Conservation (phyloP, 352 stramenopile genomes). For the Globisporangium recalcitrans region DNA sequence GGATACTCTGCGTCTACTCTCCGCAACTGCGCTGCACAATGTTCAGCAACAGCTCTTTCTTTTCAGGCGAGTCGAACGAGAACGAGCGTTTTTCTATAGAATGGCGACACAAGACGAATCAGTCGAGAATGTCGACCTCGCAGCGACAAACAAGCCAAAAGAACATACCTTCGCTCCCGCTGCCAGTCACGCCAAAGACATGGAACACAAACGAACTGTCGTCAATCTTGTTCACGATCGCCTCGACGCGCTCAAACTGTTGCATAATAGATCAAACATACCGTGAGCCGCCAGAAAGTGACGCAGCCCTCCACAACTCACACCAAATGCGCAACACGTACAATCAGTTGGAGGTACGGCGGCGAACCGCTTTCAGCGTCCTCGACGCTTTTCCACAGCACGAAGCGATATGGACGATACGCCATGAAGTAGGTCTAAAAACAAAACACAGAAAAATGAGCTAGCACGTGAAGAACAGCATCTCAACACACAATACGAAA, state of each 20-base stretch:
- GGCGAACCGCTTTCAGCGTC: constrained; percentile 54
- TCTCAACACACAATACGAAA: not conserved
- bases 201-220: constrained; percentile 60
- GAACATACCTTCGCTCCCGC: constrained; percentile 34
- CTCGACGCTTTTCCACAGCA: constrained; percentile 76
- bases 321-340: too few species aligned
- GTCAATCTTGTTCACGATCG: constrained; percentile 56
- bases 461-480: not conserved
- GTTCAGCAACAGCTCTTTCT: constrained; percentile 42
- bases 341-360: constrained; percentile 55
- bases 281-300: not conserved
- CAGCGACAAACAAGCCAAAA: not conserved
- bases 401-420: constrained; percentile 71
- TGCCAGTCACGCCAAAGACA: constrained; percentile 46
- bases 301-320: too few species aligned
- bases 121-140: not conserved
- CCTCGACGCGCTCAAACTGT: constrained; percentile 63
- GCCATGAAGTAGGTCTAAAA: constrained; percentile 47
- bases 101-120: not conserved
- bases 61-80: constrained; percentile 46
- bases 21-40: constrained; percentile 43
- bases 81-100: constrained; percentile 63
- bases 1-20: too few species aligned
- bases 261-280: not conserved
- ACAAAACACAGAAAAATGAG: constrained; percentile 14